Conservation (phyloP, 176 grass and related monocot genomes). For the Aechmea fasciata region DNA sequence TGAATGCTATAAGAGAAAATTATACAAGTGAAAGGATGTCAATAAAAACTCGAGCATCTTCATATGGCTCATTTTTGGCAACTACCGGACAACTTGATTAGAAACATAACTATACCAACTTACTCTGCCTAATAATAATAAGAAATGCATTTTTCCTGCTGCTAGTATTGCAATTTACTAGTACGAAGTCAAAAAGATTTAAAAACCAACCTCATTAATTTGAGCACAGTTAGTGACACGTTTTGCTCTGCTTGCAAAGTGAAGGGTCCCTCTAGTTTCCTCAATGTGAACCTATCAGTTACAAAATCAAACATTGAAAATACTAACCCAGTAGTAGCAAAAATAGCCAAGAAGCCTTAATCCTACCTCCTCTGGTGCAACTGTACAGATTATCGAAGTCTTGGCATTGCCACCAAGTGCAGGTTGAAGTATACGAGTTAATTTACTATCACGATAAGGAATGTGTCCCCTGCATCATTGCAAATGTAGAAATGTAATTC, state of each 20-base stretch:
- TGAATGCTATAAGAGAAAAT: constrained; percentile 1
- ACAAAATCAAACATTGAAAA: not conserved
- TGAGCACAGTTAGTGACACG: constrained; percentile 89
- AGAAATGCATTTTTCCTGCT: not conserved
- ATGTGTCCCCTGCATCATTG: constrained; percentile 77
- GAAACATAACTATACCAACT: not conserved
- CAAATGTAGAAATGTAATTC: no score
- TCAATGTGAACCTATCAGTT: constrained; percentile 60
- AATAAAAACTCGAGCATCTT: no score
- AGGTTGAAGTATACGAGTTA: constrained; percentile 84
- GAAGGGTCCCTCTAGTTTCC: constrained; percentile 91
- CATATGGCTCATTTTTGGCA: no score
- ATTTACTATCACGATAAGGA: constrained; percentile 95
- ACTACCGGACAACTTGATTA: not conserved
- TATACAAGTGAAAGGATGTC: no score
- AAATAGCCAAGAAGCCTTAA: not conserved
- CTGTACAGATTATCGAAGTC: constrained; percentile 88
- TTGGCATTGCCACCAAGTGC: constrained; percentile 99
- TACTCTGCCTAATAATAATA: not conserved
- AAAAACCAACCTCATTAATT: constrained; percentile 73
- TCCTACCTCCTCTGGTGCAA: constrained; percentile 85
- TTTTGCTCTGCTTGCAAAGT: constrained; percentile 96
- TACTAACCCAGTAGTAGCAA: not conserved
- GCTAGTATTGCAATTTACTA: not conserved
- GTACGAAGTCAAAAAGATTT: not conserved